Evolutionary conservation across 2,329 filamentous ascomycete species (phyloP).

Genomic region (Trichoderma aggressivum): DNA sequence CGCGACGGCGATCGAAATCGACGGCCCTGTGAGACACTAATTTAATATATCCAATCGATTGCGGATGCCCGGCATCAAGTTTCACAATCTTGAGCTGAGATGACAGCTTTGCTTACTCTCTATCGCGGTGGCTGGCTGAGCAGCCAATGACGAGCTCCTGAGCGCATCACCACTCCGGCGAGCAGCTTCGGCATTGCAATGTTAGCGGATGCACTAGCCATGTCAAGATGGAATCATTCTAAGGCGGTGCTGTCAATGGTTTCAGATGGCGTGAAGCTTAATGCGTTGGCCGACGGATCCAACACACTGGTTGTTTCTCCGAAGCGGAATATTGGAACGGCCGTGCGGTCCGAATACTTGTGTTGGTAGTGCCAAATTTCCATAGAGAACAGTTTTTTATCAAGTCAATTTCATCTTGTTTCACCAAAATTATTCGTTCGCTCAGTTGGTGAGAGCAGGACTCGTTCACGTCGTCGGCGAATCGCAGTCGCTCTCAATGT

Average conservation of each 20-base stretch:
- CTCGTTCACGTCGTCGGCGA: background rate
- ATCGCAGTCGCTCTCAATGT: background rate
- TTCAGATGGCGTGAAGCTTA: conserved; percentile 7
- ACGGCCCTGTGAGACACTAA: background rate
- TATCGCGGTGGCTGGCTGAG: background rate
- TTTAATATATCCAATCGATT: background rate
- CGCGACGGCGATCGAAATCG: background rate
- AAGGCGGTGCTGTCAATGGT: background rate
- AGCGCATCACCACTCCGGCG: background rate
- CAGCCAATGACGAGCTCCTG: background rate
- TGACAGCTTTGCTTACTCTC: background rate
- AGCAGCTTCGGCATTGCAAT: background rate
- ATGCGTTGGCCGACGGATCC: background rate
- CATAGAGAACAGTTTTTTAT: background rate
- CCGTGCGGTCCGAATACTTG: conserved; percentile 1
- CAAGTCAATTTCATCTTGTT: background rate
- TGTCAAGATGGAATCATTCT: background rate
- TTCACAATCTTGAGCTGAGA: background rate
- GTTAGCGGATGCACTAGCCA: background rate
- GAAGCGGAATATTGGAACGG: background rate
- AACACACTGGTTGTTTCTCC: background rate
- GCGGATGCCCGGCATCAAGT: background rate
- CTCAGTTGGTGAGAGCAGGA: background rate
- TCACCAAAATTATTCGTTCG: background rate
- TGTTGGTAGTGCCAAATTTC: background rate